Conservation (phyloP, 1,284 basidiomycete genomes). For the Pseudozyma flocculosa region DNA sequence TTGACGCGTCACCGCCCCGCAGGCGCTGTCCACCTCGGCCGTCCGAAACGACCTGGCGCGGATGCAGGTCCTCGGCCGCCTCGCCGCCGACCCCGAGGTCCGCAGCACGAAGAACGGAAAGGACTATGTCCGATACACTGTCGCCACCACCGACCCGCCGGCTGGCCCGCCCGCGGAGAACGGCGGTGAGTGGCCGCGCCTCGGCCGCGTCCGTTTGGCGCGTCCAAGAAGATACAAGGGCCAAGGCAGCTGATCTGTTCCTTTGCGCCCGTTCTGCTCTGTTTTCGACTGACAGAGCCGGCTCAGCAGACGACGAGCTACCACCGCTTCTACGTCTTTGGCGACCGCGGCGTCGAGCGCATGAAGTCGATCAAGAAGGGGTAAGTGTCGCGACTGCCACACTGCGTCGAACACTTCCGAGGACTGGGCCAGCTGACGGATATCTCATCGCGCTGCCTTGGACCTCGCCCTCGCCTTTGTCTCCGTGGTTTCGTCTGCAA, state of each 20-base stretch:
- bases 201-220: too few species aligned
- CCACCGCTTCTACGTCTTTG: conserved; percentile 52
- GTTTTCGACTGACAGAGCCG: too few species aligned
- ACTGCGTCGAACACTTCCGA: too few species aligned
- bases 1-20: background rate
- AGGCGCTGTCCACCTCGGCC: conserved; percentile 48
- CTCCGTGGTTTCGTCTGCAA: too few species aligned
- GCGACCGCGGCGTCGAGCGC: conserved; percentile 40
- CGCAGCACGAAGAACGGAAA: conserved; percentile 52
- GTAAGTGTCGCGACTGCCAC: too few species aligned
- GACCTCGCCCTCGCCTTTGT: too few species aligned
- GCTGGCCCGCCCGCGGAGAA: conserved; percentile 46
- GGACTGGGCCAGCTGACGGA: too few species aligned
- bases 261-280: too few species aligned
- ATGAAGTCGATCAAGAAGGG: conserved; percentile 49
- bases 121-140: conserved; percentile 54
- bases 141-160: conserved; percentile 51
- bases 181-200: conserved; percentile 9
- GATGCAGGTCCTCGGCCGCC: conserved; percentile 54
- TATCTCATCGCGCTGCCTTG: too few species aligned
- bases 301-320: conserved; percentile 36
- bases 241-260: too few species aligned
- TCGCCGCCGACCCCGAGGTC: conserved; percentile 51
- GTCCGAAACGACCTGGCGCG: conserved; percentile 40
- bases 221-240: too few species aligned